A percentile compares a stretch with the other conserved stretches of the same genome.
Conservation (phyloP, 257 asterid genomes). For the Vinca minor region DNA sequence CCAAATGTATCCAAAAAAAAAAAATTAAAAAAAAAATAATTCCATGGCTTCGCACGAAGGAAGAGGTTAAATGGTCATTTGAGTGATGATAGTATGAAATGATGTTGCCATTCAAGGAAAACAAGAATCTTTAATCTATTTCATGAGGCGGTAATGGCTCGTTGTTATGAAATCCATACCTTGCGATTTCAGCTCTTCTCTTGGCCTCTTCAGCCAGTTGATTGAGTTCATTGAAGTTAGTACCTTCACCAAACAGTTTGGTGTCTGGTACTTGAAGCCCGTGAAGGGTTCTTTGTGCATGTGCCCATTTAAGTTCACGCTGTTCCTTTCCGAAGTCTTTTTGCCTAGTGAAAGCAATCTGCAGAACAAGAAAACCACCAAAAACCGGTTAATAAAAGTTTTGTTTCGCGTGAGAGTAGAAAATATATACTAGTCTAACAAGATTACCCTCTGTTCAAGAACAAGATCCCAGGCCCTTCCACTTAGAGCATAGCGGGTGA, state of each 20-base stretch:
- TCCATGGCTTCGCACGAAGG: too few species aligned
- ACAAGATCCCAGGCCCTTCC: conserved; percentile 99
- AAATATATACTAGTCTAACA: background rate
- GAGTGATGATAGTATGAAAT: too few species aligned
- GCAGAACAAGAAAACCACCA: conserved; percentile 16
- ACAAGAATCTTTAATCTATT: too few species aligned
- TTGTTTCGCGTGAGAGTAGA: too few species aligned
- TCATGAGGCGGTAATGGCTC: too few species aligned
- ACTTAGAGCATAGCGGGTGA: conserved; percentile 72
- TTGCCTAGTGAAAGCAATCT: conserved; percentile 94
- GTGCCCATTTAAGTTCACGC: conserved; percentile 95
- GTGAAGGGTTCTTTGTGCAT: conserved; percentile 95
- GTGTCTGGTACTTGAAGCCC: conserved; percentile 94
- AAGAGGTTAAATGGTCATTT: too few species aligned
- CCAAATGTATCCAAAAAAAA: too few species aligned
- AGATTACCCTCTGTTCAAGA: conserved; percentile 75
- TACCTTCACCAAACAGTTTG: conserved; percentile 61
- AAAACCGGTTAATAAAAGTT: background rate
- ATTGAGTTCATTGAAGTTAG: conserved; percentile 79
- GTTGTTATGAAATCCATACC: conserved; percentile 33
- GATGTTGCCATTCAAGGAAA: too few species aligned
- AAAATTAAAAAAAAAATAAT: too few species aligned
- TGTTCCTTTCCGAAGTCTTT: conserved; percentile 96
- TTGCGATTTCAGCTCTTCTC: conserved; percentile 92
- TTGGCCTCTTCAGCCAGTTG: conserved; percentile 98